Base-by-base conservation (phyloP, 345 rosid genomes). In the Murraya koenigii region DNA sequence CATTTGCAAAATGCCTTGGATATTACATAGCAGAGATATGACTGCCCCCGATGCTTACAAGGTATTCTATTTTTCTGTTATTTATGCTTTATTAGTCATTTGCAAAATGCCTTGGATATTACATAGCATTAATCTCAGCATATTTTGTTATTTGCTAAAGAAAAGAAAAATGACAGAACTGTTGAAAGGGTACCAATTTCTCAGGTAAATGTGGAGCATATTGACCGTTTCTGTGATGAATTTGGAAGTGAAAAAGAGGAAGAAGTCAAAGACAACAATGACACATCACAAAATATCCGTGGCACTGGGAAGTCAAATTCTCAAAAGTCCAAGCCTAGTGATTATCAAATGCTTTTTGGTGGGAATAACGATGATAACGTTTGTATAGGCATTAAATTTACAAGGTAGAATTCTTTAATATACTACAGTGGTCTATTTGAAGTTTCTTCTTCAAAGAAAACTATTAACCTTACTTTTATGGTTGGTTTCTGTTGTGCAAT, bases 351-450 rank as follows among this genome's bases (percentile, higher is more conserved):
- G 67, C 99, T 95, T 71, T 95, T 93, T 89, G 85, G 86, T 81
- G 92, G 89, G 49, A 94, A 95, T 78, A 77, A 62, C 56, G 91
- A 89, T 63, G 98, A 95, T 82, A 84, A 88, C 75, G 93, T 95
- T 75, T 91, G 90, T 93, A 71, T 93, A 61, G 99, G 99, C 83
- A 87, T 95, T 78, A 95, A 95, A 78, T 93, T 89, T 86, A 95
- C 98, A 10, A 93, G 96, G 99, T 93, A 87, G 79, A 61, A 58
- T 75, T 22, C n/a, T 28, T 72, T 35, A 35, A 47, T 15, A 22
- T 60, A 25, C 19, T 60, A 17, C 17, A 35, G 32, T 30, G 63
- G 25, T 33, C 28, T 6, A 28, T 62, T 61, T 75, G 63, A 71
- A 8, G 15, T 71, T 60, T 38, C 15, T 60, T 17, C 55, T 39